Evolutionary conservation across 129 eudicot species (phyloP).

Genomic region (Escallonia rubra): DNA sequence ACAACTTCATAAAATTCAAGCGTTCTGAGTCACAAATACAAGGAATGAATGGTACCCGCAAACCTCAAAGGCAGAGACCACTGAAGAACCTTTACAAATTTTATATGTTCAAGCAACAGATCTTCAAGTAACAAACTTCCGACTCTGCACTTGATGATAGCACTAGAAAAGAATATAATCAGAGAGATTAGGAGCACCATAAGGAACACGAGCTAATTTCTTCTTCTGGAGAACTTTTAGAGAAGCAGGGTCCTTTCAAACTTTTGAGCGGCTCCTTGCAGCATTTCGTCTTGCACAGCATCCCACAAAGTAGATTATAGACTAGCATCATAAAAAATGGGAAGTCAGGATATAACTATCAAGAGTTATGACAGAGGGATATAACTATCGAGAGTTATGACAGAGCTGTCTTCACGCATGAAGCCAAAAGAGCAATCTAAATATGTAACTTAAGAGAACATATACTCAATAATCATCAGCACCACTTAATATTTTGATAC

Average conservation of each 20-base stretch:
- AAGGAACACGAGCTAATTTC: neutral
- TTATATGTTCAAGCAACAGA: neutral
- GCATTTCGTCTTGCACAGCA: slow-evolving; percentile 91
- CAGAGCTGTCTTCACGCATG: neutral
- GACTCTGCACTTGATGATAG: neutral
- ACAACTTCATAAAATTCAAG: no score
- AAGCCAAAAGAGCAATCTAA: neutral
- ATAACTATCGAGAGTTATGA: no score
- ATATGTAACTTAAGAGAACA: neutral
- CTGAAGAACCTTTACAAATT: slow-evolving; percentile 1
- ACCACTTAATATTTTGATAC: no score
- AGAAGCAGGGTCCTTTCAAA: slow-evolving; percentile 28
- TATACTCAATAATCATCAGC: no score
- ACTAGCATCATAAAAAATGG: slow-evolving; percentile 29
- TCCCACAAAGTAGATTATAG: slow-evolving; percentile 80
- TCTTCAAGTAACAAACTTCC: neutral
- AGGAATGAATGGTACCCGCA: neutral
- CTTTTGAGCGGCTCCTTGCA: slow-evolving; percentile 48
- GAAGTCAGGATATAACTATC: slow-evolving; percentile 6
- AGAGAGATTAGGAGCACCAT: neutral
- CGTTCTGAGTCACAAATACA: neutral
- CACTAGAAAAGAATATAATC: neutral
- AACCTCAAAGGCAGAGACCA: neutral
- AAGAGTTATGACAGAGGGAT: no score
- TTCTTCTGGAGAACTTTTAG: neutral